Base-by-base conservation (phyloP, 1,284 basidiomycete species). In the Laetiporus sulphureus region DNA sequence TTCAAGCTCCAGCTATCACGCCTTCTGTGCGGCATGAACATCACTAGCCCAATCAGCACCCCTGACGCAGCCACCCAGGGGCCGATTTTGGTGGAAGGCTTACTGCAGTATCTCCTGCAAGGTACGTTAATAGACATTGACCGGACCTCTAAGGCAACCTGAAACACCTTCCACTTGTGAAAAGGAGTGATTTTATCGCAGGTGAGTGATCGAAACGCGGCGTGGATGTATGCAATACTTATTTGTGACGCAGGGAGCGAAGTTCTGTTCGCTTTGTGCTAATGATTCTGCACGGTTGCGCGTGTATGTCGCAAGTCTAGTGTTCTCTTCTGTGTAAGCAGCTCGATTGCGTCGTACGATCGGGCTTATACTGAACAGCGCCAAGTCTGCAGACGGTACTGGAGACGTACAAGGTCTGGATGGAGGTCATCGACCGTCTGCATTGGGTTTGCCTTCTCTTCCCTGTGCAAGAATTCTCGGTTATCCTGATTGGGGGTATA, bases 371-470 rank as follows among this genome's bases (percentile, higher is more conserved):
- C 15, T 16, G 32, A 24, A 22, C 21, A 5, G 18, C 13, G 13
- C 27, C 10, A 12, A 3, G 73, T 15, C 31, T 68, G 24, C 72
- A 77, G 51, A 73, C 72, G 0, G 49, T 62, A 5, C 49, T 75
- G n/a, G 64, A 71, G 46, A 63, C 64, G 40, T 72, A 71, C 53
- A 76, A 75, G 51, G 57, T 65, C 2, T 76, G 72, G 71, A 56
- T 64, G 18, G 65, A 67, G 13, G 53, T 64, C 2, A 59, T 75
- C 27, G 45, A 55, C 13, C 54, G 56, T 3, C 40, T 55, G 31
- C 56, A 57, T 40, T 75, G 72, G 71, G 72, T 71, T 42, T 31
- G 61, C 53, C 4, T 8, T 19, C 22, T 13, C 8, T 10, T 18
- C 7, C 12, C 10, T 12, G 21, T 22, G 33, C 16, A 36, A 27